Evolutionary conservation across 2,329 filamentous ascomycete species (phyloP).

Genomic region (Pseudogymnoascus sp.): DNA sequence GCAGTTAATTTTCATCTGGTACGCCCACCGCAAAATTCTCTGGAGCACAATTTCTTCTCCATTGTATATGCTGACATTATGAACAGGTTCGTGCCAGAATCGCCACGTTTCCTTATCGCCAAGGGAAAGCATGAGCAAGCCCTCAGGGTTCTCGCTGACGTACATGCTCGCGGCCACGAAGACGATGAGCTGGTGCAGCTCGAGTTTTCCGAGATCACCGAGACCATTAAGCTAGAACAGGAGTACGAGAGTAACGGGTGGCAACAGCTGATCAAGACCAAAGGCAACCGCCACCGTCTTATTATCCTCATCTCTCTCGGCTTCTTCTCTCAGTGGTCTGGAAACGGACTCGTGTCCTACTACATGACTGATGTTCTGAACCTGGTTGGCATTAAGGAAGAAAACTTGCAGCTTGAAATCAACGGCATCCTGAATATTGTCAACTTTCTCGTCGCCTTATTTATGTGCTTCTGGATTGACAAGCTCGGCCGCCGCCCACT

Average conservation of each 20-base stretch:
- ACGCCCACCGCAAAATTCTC: background rate
- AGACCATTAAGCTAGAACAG: slow-evolving; percentile 37
- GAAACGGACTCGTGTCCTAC: slow-evolving; percentile 43
- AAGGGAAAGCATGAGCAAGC: slow-evolving; percentile 44
- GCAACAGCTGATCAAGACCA: slow-evolving; percentile 41
- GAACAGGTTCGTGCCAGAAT: slow-evolving; percentile 31
- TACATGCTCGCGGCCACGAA: slow-evolving; percentile 35
- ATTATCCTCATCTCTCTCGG: slow-evolving; percentile 47
- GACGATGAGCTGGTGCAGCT: slow-evolving; percentile 34
- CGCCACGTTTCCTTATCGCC: slow-evolving; percentile 34
- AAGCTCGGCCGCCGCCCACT: slow-evolving; percentile 25
- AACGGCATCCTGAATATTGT: slow-evolving; percentile 26
- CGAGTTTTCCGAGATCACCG: slow-evolving; percentile 38
- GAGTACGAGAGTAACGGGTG: slow-evolving; percentile 40
- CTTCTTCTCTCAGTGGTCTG: slow-evolving; percentile 52
- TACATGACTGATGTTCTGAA: slow-evolving; percentile 31
- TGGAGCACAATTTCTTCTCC: background rate
- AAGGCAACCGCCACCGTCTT: slow-evolving; percentile 47
- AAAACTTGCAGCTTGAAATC: slow-evolving; percentile 26
- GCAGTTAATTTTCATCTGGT: slow-evolving; percentile 11
- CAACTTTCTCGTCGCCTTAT: slow-evolving; percentile 21
- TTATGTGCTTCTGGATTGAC: slow-evolving; percentile 26
- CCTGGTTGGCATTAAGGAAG: slow-evolving; percentile 30
- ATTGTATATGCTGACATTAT: slow-evolving; percentile 4
- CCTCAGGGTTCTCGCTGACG: slow-evolving; percentile 41